These are phyloP conservation scores for Phycomyces blakesleeanus DNA, from an alignment of 192 early-diverging fungal genomes.

Conservation along the genomic window DNA sequence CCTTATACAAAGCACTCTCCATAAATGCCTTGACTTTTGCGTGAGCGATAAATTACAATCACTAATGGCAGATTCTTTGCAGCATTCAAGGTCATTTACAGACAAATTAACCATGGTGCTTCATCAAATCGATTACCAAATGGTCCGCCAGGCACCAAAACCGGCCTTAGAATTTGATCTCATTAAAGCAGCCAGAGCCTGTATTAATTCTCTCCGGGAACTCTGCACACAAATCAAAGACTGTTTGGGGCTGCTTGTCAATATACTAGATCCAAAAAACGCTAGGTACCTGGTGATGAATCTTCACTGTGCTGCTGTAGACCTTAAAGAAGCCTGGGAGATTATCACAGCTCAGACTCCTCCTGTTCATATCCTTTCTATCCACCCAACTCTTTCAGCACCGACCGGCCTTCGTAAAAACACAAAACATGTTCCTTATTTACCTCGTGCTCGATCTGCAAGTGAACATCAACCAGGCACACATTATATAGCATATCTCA, in stretches of 20 bases:
- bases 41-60: too few species aligned
- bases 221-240: background rate
- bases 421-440: background rate
- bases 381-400: background rate
- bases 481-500: conserved; percentile 4
- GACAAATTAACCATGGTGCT: too few species aligned
- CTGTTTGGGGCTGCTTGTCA: background rate
- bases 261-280: conserved; percentile 18
- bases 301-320: conserved; percentile 20
- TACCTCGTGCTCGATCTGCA: conserved; percentile 4
- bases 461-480: conserved; percentile 6
- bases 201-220: background rate
- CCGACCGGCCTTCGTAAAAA: background rate
- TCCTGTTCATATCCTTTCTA: background rate
- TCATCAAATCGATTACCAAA: background rate
- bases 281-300: conserved; percentile 18
- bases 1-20: too few species aligned
- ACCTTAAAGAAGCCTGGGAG: conserved; percentile 28
- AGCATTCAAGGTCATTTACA: too few species aligned
- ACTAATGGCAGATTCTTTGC: too few species aligned
- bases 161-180: background rate
- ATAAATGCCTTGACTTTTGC: too few species aligned
- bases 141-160: background rate
- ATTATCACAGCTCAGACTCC: conserved; percentile 1
- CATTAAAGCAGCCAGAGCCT: background rate